Evolutionary conservation across 2,329 filamentous ascomycete genomes (phyloP), one percentile per base, ranked within the genome.

Genomic region (Nemania abortiva): DNA sequence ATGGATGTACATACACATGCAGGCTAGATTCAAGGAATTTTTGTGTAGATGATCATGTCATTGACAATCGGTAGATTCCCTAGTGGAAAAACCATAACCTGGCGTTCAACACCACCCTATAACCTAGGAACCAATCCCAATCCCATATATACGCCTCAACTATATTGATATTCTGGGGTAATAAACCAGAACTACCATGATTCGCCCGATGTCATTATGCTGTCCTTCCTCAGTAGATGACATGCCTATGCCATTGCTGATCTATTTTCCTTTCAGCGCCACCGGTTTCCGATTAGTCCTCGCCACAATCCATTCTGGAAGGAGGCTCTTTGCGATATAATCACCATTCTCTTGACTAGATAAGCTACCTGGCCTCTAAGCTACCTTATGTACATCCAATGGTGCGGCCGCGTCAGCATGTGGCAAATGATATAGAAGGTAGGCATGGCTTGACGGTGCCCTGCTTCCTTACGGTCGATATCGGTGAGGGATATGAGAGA

Each of bases 1-100:
- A 37, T 3, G n/a, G 34, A 58, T 37, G 27, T 58, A 58, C 27
- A 54, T 58, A 58, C 27, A 54, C 39, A 20, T 31, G 39, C 49
- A 59, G 22, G 7, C 18, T 37, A 22, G 45, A 29, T 13, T 11
- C 2, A 29, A 4, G 9, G 11, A 15, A 13, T 20, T 47, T 6
- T 20, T 15, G 13, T 15, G 45, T 56, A 15, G 13, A 31, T 10
- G 9, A 39, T 1, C 15, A 5, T 37, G 6, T 11, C 29, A 10
- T 37, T 9, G 18, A 39, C 6, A 42, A 18, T 20, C 18, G 9
- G 22, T 27, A 27, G 49, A 52, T 18, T 52, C 42, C 15, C 15
- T 20, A 6, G 42, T 45, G 22, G 1, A 45, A n/a, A n/a, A 47
- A 9, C 42, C 6, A n/a, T 6, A 47, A 9, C 42, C n/a, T 20